Conservation (phyloP, 371 early-diverging fungal genomes). For the Amoeboaphelidium occidentale region DNA sequence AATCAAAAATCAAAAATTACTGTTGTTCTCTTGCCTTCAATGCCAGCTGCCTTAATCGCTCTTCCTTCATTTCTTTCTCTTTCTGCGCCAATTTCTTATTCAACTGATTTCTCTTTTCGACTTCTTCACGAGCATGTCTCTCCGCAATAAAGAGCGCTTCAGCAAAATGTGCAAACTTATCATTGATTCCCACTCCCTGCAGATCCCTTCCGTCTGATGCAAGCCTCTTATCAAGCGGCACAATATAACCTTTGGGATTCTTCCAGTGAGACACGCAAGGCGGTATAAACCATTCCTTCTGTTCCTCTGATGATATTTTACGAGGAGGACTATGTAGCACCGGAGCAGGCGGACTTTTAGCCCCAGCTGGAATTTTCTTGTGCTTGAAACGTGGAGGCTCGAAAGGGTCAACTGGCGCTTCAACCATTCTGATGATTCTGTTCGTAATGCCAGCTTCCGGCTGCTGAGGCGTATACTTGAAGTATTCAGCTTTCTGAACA, state of each 20-base stretch:
- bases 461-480: constrained; percentile 70
- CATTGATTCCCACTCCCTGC: constrained; percentile 66
- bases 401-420: constrained; percentile 84
- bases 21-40: no score
- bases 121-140: constrained; percentile 79
- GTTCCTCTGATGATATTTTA: constrained; percentile 60
- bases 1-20: no score
- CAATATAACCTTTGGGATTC: constrained; percentile 92
- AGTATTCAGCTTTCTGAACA: constrained; percentile 23
- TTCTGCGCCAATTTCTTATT: no score
- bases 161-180: constrained; percentile 80
- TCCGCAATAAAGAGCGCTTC: constrained; percentile 85
- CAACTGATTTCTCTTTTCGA: no score
- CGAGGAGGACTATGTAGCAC: constrained; percentile 92
- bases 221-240: constrained; percentile 88
- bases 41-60: no score
- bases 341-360: constrained; percentile 82
- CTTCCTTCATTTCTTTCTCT: no score
- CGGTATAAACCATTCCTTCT: constrained; percentile 78
- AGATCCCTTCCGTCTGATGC: constrained; percentile 89
- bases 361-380: constrained; percentile 57
- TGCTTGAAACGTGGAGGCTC: constrained; percentile 76
- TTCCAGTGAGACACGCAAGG: constrained; percentile 97
- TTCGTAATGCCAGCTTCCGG: constrained; percentile 14
- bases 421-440: constrained; percentile 75